Evolutionary conservation across 306 rosid genomes (phyloP).

Genomic region (Cucurbita maxima): DNA sequence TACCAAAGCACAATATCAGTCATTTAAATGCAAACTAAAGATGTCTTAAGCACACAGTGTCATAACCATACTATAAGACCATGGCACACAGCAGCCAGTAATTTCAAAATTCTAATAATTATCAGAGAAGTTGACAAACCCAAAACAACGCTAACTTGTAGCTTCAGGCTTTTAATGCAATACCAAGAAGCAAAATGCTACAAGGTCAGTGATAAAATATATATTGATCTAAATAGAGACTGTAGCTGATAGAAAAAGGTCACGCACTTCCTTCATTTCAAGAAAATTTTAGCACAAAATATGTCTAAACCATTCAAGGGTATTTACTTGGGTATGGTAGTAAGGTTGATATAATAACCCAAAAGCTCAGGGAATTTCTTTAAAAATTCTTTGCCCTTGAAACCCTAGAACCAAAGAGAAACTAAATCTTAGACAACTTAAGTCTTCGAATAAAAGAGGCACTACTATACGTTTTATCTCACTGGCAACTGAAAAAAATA

Average conservation of each 20-base stretch:
- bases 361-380: not conserved
- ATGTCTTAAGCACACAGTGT: no score
- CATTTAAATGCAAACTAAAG: not conserved
- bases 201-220: not conserved
- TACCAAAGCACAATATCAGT: constrained; percentile 2
- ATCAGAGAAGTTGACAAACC: not conserved
- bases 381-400: constrained; percentile 1
- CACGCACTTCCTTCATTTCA: not conserved
- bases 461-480: not conserved
- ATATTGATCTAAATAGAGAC: not conserved
- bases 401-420: not conserved
- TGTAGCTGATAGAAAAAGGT: not conserved
- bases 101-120: not conserved
- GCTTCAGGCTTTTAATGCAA: not conserved
- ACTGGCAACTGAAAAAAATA: not conserved
- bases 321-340: not conserved
- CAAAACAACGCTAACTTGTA: not conserved
- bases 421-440: not conserved
- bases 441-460: not conserved
- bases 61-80: no score
- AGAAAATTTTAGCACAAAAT: not conserved
- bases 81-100: not conserved
- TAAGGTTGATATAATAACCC: not conserved
- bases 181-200: not conserved
- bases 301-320: not conserved